A percentile compares a stretch with the other conserved stretches of the same genome.
phyloP scores from a whole-genome alignment of 257 asterid genomes.

The Rhazya stricta region DNA sequence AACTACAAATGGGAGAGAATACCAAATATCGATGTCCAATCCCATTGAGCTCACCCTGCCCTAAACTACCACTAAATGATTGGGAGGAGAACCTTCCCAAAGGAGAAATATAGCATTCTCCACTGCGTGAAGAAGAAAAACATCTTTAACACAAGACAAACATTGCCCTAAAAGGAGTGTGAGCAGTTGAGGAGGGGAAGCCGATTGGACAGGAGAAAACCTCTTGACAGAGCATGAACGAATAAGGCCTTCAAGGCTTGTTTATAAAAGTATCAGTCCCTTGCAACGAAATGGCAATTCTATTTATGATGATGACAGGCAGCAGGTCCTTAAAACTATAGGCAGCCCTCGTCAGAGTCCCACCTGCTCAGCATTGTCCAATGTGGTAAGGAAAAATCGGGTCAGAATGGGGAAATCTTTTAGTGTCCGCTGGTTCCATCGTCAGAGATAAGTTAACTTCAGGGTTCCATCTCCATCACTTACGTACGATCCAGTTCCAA shows the following conservation, averaged over 20 bases:
- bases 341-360: constrained; percentile 8
- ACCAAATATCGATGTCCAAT: not conserved
- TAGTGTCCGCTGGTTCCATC: constrained; percentile 3
- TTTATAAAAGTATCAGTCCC: constrained; percentile 15
- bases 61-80: constrained; percentile 9
- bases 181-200: constrained; percentile 18
- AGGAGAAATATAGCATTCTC: constrained; percentile 32
- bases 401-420: not conserved
- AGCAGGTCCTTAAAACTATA: not conserved
- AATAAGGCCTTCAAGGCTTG: constrained; percentile 5
- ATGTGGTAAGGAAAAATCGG: constrained; percentile 13
- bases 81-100: constrained; percentile 18
- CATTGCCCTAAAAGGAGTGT: constrained; percentile 5
- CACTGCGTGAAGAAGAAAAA: constrained; percentile 15
- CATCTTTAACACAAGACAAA: constrained; percentile 2
- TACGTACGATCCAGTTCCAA: not conserved
- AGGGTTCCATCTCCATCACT: constrained; percentile 3
- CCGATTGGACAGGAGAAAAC: constrained; percentile 7
- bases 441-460: not conserved
- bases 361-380: constrained; percentile 17
- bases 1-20: not conserved
- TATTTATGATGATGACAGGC: not conserved
- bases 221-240: constrained; percentile 12
- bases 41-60: constrained; percentile 2
- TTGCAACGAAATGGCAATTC: constrained; percentile 14